Conservation (phyloP, 192 early-diverging fungal genomes). For the Neocallimastix lanati region DNA sequence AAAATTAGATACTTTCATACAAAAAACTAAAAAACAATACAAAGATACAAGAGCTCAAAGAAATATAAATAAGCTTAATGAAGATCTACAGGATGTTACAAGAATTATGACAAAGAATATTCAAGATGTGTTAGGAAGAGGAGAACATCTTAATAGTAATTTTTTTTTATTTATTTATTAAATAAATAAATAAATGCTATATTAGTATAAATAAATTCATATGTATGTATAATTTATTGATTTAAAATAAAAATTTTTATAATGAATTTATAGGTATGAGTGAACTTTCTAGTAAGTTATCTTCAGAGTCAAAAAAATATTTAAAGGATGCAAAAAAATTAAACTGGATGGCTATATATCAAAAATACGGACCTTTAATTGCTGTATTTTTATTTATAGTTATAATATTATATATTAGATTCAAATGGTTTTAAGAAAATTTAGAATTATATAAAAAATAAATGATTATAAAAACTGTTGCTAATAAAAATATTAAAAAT, state of each 20-base stretch:
- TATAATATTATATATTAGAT: constrained; percentile 56
- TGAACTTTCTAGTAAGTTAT: constrained; percentile 39
- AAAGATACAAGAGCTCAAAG: constrained; percentile 83
- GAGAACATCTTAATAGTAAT: constrained; percentile 59
- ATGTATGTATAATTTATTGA: too few relatives aligned
- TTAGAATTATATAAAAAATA: background rate
- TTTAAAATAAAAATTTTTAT: too few relatives aligned
- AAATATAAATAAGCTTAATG: constrained; percentile 82
- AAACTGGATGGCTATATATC: constrained; percentile 74
- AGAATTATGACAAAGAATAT: constrained; percentile 98
- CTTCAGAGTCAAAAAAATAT: constrained; percentile 61
- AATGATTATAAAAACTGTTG: background rate
- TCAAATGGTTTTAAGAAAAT: constrained; percentile 20
- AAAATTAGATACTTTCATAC: constrained; percentile 78
- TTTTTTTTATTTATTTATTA: background rate
- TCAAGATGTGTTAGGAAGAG: constrained; percentile 82
- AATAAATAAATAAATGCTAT: too few relatives aligned
- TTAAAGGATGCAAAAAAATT: constrained; percentile 69
- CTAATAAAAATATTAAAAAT: background rate
- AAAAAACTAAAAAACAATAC: constrained; percentile 92
- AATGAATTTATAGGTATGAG: constrained; percentile 31
- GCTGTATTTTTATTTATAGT: constrained; percentile 61
- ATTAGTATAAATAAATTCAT: too few relatives aligned
- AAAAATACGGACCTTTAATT: constrained; percentile 82
- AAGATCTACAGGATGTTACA: constrained; percentile 88